These are phyloP conservation scores for Petunia axillaris DNA, from an alignment of 257 asterid species.

Conservation along the genomic window DNA sequence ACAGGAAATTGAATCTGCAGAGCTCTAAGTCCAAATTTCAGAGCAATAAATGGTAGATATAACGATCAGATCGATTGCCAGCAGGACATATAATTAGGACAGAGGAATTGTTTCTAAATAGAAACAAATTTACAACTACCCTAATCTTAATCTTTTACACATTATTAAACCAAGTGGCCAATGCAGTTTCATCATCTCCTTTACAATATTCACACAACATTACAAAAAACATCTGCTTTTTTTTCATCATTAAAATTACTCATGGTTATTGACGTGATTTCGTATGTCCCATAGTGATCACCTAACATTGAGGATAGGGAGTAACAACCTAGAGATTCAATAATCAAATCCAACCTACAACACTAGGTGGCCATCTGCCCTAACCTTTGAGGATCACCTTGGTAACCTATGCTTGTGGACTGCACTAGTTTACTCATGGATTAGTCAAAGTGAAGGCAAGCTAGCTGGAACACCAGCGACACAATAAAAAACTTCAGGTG, in stretches of 20 bases:
- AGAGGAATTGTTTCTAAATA: background rate
- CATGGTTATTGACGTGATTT: background rate
- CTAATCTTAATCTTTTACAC: background rate
- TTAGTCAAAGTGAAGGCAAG: background rate
- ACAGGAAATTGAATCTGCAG: background rate
- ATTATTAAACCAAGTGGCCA: background rate
- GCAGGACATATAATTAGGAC: background rate
- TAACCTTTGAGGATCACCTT: background rate
- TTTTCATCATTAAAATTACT: background rate
- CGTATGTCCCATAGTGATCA: no score
- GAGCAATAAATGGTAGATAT: background rate
- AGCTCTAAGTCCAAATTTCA: background rate
- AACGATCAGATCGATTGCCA: background rate
- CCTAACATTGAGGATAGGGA: background rate
- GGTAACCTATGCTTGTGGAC: background rate
- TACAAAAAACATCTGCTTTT: background rate
- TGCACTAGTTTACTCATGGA: background rate
- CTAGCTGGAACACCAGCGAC: background rate
- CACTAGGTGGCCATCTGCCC: background rate
- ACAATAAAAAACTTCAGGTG: background rate
- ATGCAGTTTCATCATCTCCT: background rate
- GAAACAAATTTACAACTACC: background rate
- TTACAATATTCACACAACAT: background rate
- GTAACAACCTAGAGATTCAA: no score
- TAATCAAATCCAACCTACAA: background rate